A percentile compares a stretch with the other conserved stretches of the same genome.
phyloP scores from a whole-genome alignment of 306 rosid genomes.

The Quercus cerris region DNA sequence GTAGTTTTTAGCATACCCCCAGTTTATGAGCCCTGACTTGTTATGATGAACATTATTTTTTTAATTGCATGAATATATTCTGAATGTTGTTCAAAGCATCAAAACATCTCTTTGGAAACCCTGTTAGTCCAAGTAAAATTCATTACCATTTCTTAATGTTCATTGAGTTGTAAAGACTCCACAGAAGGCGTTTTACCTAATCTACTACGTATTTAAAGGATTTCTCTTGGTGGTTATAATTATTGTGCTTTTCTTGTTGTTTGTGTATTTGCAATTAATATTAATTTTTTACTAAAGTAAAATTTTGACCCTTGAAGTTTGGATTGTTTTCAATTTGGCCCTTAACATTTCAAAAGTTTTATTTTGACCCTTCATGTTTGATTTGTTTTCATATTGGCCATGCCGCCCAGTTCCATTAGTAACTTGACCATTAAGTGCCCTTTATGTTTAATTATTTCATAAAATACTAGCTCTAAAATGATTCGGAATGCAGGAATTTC shows the following conservation, averaged over 20 bases:
- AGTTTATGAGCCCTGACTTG: slow-evolving; percentile 8
- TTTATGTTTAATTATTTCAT: too few species aligned
- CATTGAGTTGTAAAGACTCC: slow-evolving; percentile 1
- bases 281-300: neutral
- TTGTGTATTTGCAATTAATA: neutral
- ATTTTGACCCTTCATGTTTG: too few species aligned
- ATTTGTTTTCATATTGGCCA: too few species aligned
- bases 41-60: slow-evolving; percentile 15
- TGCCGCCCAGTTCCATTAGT: too few species aligned
- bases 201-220: slow-evolving; percentile 3
- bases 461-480: too few species aligned
- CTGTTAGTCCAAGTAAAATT: neutral
- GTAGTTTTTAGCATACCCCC: slow-evolving; percentile 28
- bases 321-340: too few species aligned
- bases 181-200: slow-evolving; percentile 17
- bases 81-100: neutral
- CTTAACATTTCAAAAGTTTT: too few species aligned
- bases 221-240: neutral
- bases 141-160: neutral
- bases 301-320: too few species aligned
- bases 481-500: too few species aligned
- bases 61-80: neutral
- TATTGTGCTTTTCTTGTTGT: neutral
- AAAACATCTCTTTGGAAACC: neutral
- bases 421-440: too few species aligned